Evolutionary conservation across 305 asterid genomes (phyloP).

Genomic region (Fraxinus xanthoxyloides): DNA sequence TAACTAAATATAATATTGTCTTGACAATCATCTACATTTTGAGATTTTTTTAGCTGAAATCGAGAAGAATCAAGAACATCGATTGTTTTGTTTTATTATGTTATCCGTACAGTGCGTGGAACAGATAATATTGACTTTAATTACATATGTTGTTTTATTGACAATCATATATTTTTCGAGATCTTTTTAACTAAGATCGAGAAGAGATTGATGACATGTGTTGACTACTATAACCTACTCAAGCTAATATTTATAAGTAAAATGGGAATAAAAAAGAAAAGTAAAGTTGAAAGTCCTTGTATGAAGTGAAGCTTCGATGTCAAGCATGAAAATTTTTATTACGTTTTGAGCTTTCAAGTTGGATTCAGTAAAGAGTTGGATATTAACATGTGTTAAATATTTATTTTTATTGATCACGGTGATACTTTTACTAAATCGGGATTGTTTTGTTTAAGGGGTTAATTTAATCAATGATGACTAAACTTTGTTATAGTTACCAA

Average conservation of each 20-base stretch:
- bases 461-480: too few species aligned
- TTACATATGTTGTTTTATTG: neutral
- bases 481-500: too few species aligned
- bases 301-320: neutral
- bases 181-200: neutral
- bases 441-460: too few species aligned
- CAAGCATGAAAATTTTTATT: neutral
- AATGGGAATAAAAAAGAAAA: neutral
- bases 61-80: neutral
- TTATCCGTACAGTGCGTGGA: too few species aligned
- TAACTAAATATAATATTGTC: neutral
- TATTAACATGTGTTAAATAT: neutral
- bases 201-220: neutral
- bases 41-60: too few species aligned
- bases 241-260: too few species aligned
- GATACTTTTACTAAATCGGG: too few species aligned
- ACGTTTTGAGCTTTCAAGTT: neutral
- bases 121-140: too few species aligned
- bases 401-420: neutral
- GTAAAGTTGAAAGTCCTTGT: neutral
- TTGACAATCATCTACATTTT: neutral
- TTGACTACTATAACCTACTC: neutral
- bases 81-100: neutral
- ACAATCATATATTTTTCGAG: neutral
- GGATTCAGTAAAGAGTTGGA: neutral